Evolutionary conservation across 2,329 filamentous ascomycete genomes (phyloP), one percentile per base, ranked within the genome.

Genomic region (Diaporthe sp.): DNA sequence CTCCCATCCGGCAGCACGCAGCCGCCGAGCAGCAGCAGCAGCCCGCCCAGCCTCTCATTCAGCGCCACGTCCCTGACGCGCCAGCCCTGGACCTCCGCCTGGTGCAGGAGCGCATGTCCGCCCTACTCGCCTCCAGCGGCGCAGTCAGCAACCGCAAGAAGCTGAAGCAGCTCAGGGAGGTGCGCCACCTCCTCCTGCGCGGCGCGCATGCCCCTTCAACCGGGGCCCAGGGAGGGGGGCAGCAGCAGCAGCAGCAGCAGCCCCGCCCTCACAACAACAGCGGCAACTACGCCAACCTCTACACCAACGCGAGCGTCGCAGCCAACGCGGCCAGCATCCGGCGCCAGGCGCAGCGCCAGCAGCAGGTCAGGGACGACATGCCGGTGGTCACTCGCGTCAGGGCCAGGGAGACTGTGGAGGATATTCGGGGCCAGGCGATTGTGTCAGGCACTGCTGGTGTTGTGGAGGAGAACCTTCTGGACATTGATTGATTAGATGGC

Each of bases 241-340:
- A 34, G 25, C 31, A 55, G 44, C 49, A 42, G 67, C 37, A 57
- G n/a, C 51, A 53, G 25, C 57, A 47, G n/a, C 70, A 31, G 28
- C 51, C 28, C n/a, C 42, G 57, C 31, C 20, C 22, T 25, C 72
- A 55, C 7, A 28, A 31, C 6, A 22, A 20, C 42, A 49, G n/a
- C 51, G 13, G 25, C 53, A 49, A 22, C 51, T 34, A 63, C 6
- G 42, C 53, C 15, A 49, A 63, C 58, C 25, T 74, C 22, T 47
- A 58, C 61, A 75, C 73, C n/a, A 70, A 72, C 47, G 60, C 68
- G 53, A 75, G 72, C 44, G 34, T 75, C 31, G 75, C 72, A 12
- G 72, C 72, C 42, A 72, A 67, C 15, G 68, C 53, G 53, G 68
- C 67, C 28, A 58, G 20, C 22, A 49, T 65, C 68, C 53, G 31